Conservation (phyloP, 371 early-diverging fungal genomes). For the Mortierella sp. region DNA sequence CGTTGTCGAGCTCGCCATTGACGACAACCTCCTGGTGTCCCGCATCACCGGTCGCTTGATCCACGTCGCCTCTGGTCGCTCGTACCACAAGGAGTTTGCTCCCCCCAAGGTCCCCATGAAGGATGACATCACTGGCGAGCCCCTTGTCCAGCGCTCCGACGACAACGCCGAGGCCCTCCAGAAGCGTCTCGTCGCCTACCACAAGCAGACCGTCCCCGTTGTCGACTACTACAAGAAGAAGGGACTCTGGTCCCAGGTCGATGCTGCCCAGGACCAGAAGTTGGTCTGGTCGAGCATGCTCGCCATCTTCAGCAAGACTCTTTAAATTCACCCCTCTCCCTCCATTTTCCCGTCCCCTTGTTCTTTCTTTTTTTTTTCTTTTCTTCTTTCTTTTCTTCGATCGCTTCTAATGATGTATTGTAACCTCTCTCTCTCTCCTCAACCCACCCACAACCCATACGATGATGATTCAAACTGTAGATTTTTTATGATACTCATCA, state of each 20-base stretch:
- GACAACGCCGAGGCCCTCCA: conserved; percentile 96
- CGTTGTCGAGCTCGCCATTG: conserved; percentile 94
- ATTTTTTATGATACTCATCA: conserved; percentile 12
- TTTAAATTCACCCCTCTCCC: conserved; percentile 13
- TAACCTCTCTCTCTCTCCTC: conserved; percentile 2
- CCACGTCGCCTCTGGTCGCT: conserved; percentile 95
- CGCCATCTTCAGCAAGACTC: conserved; percentile 81
- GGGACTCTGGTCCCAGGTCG: conserved; percentile 92
- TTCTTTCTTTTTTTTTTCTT: background rate
- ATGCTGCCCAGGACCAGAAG: conserved; percentile 93
- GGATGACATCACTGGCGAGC: conserved; percentile 98
- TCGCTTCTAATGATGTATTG: conserved; percentile 13
- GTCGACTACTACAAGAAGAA: conserved; percentile 95
- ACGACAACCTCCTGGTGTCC: conserved; percentile 93
- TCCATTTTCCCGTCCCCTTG: background rate
- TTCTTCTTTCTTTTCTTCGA: conserved; percentile 6
- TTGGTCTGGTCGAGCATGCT: conserved; percentile 92
- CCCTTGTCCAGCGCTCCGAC: conserved; percentile 97
- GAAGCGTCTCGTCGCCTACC: conserved; percentile 96
- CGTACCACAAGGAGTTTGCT: conserved; percentile 97
- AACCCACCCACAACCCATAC: background rate
- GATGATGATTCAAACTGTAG: conserved; percentile 11
- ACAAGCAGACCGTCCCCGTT: conserved; percentile 97
- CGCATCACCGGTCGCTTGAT: conserved; percentile 97
- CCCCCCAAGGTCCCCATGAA: conserved; percentile 94